Conservation (phyloP, 2,329 filamentous ascomycete species). For the Stagonosporopsis chrysanthemi region DNA sequence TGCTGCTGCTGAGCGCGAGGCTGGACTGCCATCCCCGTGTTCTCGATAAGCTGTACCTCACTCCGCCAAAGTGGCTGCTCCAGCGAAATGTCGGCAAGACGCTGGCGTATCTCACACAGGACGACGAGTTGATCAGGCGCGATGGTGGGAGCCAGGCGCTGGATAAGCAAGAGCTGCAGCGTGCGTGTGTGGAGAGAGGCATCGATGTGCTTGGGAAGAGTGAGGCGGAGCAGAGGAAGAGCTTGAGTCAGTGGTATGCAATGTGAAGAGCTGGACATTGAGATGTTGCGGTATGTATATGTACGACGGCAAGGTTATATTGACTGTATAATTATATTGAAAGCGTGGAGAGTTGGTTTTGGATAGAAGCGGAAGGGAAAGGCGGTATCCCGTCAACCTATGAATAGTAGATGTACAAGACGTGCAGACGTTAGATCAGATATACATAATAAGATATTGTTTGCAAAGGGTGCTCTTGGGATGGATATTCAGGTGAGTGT, state of each 20-base stretch:
- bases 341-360: background rate
- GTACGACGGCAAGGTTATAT: background rate
- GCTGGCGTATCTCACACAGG: slow-evolving; percentile 70
- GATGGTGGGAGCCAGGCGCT: slow-evolving; percentile 69
- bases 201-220: slow-evolving; percentile 37
- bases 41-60: slow-evolving; percentile 53
- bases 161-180: slow-evolving; percentile 68
- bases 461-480: background rate
- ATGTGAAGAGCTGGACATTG: background rate
- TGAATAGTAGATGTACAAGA: background rate
- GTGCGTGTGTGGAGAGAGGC: slow-evolving; percentile 70
- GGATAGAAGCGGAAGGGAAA: background rate
- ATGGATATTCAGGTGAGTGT: background rate
- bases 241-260: slow-evolving; percentile 30
- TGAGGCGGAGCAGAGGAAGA: slow-evolving; percentile 39
- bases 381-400: background rate
- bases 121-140: slow-evolving; percentile 72
- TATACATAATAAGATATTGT: background rate
- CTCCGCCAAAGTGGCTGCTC: slow-evolving; percentile 60
- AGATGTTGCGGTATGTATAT: background rate
- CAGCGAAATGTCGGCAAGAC: slow-evolving; percentile 60
- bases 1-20: slow-evolving; percentile 30
- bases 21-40: slow-evolving; percentile 34
- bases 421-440: background rate
- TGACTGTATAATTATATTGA: background rate